A percentile compares a stretch with the other conserved stretches of the same genome.
Evolutionary conservation across 2,329 filamentous ascomycete species (phyloP).

Genomic region (Epichloe elymi): DNA sequence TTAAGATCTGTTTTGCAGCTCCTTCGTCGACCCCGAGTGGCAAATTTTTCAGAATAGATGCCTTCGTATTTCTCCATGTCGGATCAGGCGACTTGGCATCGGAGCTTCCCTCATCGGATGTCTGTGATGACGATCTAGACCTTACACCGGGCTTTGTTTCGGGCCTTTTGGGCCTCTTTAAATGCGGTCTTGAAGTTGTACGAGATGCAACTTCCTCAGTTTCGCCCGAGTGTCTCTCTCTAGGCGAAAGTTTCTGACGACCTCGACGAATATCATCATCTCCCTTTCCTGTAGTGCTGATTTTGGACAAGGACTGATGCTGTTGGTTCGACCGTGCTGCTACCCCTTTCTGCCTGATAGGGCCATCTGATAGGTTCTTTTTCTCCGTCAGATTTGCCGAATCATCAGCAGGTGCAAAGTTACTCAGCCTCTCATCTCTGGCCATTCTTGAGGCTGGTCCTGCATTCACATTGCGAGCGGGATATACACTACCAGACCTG

Average conservation of each 20-base stretch:
- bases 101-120: slow-evolving; percentile 29
- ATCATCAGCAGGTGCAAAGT: slow-evolving; percentile 11
- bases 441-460: slow-evolving; percentile 2
- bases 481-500: slow-evolving; percentile 9
- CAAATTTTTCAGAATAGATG: slow-evolving; percentile 58
- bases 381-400: slow-evolving; percentile 11
- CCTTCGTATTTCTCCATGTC: slow-evolving; percentile 49
- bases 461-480: neutral
- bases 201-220: slow-evolving; percentile 14
- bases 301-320: slow-evolving; percentile 1
- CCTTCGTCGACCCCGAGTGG: slow-evolving; percentile 70
- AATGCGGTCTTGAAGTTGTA: slow-evolving; percentile 12
- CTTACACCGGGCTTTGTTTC: slow-evolving; percentile 28
- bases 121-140: slow-evolving; percentile 33
- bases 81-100: slow-evolving; percentile 26
- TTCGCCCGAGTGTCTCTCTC: slow-evolving; percentile 5
- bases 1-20: slow-evolving; percentile 83
- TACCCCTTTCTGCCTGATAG: slow-evolving; percentile 8
- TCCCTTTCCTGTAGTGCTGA: neutral
- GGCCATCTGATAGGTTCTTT: slow-evolving; percentile 7
- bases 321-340: slow-evolving; percentile 5
- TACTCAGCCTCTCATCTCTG: neutral
- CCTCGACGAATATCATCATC: slow-evolving; percentile 10
- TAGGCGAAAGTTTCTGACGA: slow-evolving; percentile 9
- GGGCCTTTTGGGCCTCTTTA: slow-evolving; percentile 19